Evolutionary conservation across 179 eudicot species (phyloP).

Genomic region (Spinacia oleracea): DNA sequence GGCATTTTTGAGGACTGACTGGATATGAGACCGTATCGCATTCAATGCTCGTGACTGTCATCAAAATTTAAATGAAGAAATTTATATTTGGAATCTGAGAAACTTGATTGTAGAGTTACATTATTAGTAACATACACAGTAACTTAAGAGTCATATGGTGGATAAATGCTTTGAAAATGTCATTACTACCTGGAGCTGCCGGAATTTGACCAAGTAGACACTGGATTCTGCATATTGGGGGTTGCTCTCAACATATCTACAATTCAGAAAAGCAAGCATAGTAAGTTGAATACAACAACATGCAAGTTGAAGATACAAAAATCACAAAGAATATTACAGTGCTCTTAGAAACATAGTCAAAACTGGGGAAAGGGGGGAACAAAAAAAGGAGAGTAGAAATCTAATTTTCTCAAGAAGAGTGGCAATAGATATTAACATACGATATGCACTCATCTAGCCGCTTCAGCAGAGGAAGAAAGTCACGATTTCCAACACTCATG

Average conservation of each 20-base stretch:
- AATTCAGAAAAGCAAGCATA: constrained; percentile 19
- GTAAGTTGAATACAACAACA: constrained; percentile 1
- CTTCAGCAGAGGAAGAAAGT: constrained; percentile 83
- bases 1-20: constrained; percentile 77
- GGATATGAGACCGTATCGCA: constrained; percentile 83
- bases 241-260: constrained; percentile 90
- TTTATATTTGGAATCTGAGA: neutral
- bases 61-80: constrained; percentile 21
- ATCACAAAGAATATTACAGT: constrained; percentile 2
- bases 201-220: constrained; percentile 93
- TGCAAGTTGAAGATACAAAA: neutral
- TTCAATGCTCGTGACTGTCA: constrained; percentile 93
- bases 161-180: neutral
- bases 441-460: constrained; percentile 92
- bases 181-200: constrained; percentile 83
- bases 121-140: neutral
- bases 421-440: constrained; percentile 46
- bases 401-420: constrained; percentile 4
- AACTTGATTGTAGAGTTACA: neutral
- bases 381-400: neutral
- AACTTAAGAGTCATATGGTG: neutral
- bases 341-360: neutral
- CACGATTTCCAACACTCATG: constrained; percentile 70
- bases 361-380: too few species aligned
- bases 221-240: constrained; percentile 97